Percentiles rank a stretch among this genome's conserved stretches.
These are phyloP conservation scores for Bruguiera hainesii DNA, from an alignment of 441 rosid species.

Conservation along the genomic window DNA sequence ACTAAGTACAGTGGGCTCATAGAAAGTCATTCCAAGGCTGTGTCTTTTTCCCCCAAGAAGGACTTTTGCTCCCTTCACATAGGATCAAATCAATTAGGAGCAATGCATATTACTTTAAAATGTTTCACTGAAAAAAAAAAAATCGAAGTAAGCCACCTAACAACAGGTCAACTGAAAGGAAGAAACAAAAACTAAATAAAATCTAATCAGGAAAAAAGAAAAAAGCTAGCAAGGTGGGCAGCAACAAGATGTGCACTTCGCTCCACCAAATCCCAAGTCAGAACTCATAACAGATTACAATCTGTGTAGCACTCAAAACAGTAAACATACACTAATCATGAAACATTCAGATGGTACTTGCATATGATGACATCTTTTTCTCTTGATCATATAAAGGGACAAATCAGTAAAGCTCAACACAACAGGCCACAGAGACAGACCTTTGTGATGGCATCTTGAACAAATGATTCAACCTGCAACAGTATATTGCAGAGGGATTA, in stretches of 20 bases:
- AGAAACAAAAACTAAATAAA: neutral
- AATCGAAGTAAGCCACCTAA: neutral
- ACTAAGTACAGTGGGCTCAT: slow-evolving; percentile 85
- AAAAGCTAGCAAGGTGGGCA: neutral
- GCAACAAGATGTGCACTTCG: neutral
- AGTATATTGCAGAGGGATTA: slow-evolving; percentile 15
- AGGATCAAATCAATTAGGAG: slow-evolving; percentile 21
- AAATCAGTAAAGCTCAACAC: slow-evolving; percentile 1
- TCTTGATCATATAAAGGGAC: neutral
- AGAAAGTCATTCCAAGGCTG: slow-evolving; percentile 87
- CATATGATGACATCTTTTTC: no score
- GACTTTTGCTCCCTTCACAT: slow-evolving; percentile 84
- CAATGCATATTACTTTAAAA: slow-evolving; percentile 2
- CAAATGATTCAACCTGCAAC: slow-evolving; percentile 76
- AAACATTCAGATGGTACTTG: no score
- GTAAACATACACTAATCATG: no score
- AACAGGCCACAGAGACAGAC: slow-evolving; percentile 37
- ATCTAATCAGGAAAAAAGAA: neutral
- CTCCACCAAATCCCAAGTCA: neutral
- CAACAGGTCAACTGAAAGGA: neutral
- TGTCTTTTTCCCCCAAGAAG: slow-evolving; percentile 93
- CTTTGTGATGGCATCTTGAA: slow-evolving; percentile 89
- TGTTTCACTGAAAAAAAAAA: slow-evolving; percentile 8
- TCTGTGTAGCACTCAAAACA: no score
- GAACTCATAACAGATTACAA: no score